Evolutionary conservation across 352 stramenopile species (phyloP), one percentile per base, ranked within the genome.

Genomic region (Globisporangium radiosum): DNA sequence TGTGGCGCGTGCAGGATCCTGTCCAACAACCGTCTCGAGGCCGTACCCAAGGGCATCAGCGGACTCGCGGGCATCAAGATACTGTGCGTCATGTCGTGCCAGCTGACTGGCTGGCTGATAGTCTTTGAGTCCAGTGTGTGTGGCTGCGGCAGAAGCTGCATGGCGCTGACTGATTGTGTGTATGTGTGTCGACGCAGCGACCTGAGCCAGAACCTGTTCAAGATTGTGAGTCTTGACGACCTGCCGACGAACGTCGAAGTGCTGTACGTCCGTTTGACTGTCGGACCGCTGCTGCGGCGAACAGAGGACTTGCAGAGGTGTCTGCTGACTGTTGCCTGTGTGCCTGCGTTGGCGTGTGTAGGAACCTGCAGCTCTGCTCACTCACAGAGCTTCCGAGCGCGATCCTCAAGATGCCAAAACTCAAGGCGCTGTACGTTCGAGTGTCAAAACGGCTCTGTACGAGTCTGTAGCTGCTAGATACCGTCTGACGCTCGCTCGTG

Each of bases 351-450:
- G 14, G 25, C 14, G 15, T 6, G 6, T 14, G 19, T 47, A 72
- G 69, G 43, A 62, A 65, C 43, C 54, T 71, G 52, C 67, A 66
- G 54, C 54, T 66, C 14, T 57, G 68, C n/a, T 73, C 65, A 4
- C 62, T 76, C 19, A 61, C 65, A 33, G 60, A 57, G 8, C 33
- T 80, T 11, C 72, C 72, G n/a, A 19, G 57, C 7, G 72, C 70
- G 15, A 54, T 80, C 25, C 17, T 70, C 17, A 62, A 60, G 47
- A 67, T 80, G 61, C 68, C 69, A 3, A 36, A 63, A 3, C 72
- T 80, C 47, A 68, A 62, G 57, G 64, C 60, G 25, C 57, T 79
- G 71, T 79, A 59, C 52, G 67, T 60, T 5, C 13, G 7, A 15
- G 14, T 53, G 9, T 6, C 17, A 33, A 33, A 33, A 33, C 25